Evolutionary conservation across 208 protist species (phyloP), one percentile per base, ranked within the genome.

Genomic region (Trypanosoma rangeli): DNA sequence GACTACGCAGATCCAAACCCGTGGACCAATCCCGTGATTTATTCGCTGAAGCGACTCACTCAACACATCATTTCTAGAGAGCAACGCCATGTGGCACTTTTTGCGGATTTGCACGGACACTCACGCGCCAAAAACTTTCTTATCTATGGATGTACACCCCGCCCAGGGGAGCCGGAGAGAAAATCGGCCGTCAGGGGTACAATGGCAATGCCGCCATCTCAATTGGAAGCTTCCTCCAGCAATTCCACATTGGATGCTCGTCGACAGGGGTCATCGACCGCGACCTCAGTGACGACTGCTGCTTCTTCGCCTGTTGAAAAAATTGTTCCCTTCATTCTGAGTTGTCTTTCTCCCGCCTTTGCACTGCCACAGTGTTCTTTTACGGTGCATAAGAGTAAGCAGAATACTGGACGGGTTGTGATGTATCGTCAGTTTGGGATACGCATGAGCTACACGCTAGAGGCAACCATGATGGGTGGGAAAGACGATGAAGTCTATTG

Each of bases 81-180:
- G 67, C 76, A 85, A 37, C 83, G 95, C 13, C 74, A 84, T 63
- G 86, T 98, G 8, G 68, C 94, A 3, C 54, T 98, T 42, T 98
- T 87, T 78, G 78, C 80, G 37, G 97, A 99, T 82, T 86, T 99
- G 57, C 97, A 99, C 82, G 97, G 97, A 31, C 97, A 99, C 78
- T 97, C 91, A 18, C 72, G 93, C 0, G 90, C 94, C 20, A 94
- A 97, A 71, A 97, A 98, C 81, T 96, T 98, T 61, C 88, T 98
- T 52, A 85, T 98, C 20, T 99, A 98, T 73, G 97, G 96, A 39
- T 98, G 97, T 84, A 93, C 65, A 39, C 64, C 39, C 29, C 62
- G 28, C 42, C 24, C n/a, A 18, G 37, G 46, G 48, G 50, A 18
- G 46, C n/a, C 26, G 22, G 62, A 78, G 18, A 70, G 33, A 12